phyloP scores from a whole-genome alignment of 345 rosid genomes.

The Hibiscus trionum region DNA sequence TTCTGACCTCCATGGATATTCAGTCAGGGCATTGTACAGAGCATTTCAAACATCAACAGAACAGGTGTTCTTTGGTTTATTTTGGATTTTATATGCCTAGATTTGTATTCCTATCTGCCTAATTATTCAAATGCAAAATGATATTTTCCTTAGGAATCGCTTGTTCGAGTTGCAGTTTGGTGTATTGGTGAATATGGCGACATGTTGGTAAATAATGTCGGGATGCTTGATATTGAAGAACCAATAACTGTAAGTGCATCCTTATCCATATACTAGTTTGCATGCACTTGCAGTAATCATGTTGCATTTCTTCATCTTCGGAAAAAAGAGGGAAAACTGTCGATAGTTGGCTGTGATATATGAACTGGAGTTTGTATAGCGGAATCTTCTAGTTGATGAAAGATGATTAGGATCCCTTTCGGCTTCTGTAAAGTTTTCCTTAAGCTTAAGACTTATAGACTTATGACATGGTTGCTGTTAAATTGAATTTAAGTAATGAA shows the following conservation, averaged over 20 bases:
- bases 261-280: conserved; percentile 12
- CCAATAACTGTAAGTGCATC: conserved; percentile 69
- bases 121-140: conserved; percentile 17
- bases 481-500: not conserved
- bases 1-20: conserved; percentile 90
- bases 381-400: not conserved
- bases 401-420: not conserved
- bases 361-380: not conserved
- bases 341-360: conserved; percentile 3
- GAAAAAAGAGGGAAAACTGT: not conserved
- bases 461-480: not conserved
- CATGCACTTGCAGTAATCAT: conserved; percentile 9
- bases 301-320: not conserved
- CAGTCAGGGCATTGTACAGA: conserved; percentile 78
- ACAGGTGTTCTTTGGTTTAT: conserved; percentile 47
- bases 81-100: conserved; percentile 10
- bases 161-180: conserved; percentile 96
- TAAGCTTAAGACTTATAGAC: conserved; percentile 1
- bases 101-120: conserved; percentile 19
- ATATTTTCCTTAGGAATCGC: conserved; percentile 60
- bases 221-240: conserved; percentile 84
- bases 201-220: conserved; percentile 76
- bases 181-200: conserved; percentile 99
- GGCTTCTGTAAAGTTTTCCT: not conserved
- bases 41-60: conserved; percentile 68